Evolutionary conservation across 78 protist species (phyloP), one percentile per base, ranked within the genome.

Genomic region (Tieghemostelium lacteum): DNA sequence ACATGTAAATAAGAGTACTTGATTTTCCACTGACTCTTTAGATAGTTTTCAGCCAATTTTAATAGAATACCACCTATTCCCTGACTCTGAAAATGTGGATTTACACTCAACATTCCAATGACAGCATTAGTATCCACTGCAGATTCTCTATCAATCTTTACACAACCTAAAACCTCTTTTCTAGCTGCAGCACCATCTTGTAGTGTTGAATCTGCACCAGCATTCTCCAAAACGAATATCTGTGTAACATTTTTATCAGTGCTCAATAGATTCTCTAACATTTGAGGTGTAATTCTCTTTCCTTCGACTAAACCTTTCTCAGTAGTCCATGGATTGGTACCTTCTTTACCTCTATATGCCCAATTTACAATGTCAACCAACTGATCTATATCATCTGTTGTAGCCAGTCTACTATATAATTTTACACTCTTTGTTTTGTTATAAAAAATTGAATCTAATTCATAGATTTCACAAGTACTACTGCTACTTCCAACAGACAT

Each of bases 311-410:
- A 67, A 17, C 34, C 64, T 19, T 66, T 31, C 55, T 80, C 89
- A 33, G 78, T 58, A 5, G 89, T 61, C 89, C 89, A 80, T 57
- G 75, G 58, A 8, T 55, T 20, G 12, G 54, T 34, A 22, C 62
- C 77, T 1, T 69, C 77, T 40, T 80, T 80, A 3, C 89, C 89
- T 36, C 89, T 55, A 33, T 80, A 80, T 37, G 89, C 89, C 89
- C 89, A 80, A 55, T 80, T 80, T 10, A 67, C 65, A 20, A 80
- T 42, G 10, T 20, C 10, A 2, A 37, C 49, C 0, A 80, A 16
- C 1, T 17, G 22, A 28, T 31, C 72, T 4, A 58, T 26, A 69
- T 80, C 89, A 1, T n/a, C 57, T 3, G 1, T 2, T 6, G 49
- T 64, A 1, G 65, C 54, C 12, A 50, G 20, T 80, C 89, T 80